Base-by-base conservation (phyloP, 352 stramenopile species). In the Peronospora destructor region DNA sequence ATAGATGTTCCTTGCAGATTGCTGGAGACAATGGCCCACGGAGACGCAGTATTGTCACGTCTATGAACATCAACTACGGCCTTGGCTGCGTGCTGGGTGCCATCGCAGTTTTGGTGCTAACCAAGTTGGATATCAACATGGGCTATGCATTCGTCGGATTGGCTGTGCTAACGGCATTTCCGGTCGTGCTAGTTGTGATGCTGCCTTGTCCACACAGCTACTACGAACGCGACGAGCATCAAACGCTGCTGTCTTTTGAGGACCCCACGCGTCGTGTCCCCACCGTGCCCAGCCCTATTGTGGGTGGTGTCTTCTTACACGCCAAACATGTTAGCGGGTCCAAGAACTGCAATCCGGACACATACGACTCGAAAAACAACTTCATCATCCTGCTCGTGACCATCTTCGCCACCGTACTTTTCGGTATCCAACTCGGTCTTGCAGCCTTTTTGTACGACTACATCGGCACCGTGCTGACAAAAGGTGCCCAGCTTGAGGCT, bases 381-480 rank as follows among this genome's bases (percentile, higher is more conserved):
- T 72, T 91, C 29, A 88, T 91, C 56, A 85, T 91, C 49, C 45
- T 91, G 42, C 71, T 89, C 13, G 80, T 87, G 23, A 91, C 77
- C n/a, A 81, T 91, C 38, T 84, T 87, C 44, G 61, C 71, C 29
- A 91, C 80, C 0, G 56, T 89, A 45, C 64, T 87, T 23, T 88
- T 86, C 34, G 80, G 80, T 21, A 80, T 87, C 40, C 77, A 91
- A 43, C 59, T 91, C 25, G 76, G 80, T 2, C 68, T 88, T 3
- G 73, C 66, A n/a, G 77, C 76, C 17, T 91, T 91, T 59, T 61
- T 89, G 13, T 89, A 87, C 50, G 77, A 87, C 54, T 91, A 89
- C 55, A 61, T 91, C 13, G 73, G 72, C 14, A 68, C 76, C 35
- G 73, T 91, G 16, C 48, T 89, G 14, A 61, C 40, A 2, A 51